Conservation (phyloP, 345 rosid genomes). For the Streptanthus diversifolius region DNA sequence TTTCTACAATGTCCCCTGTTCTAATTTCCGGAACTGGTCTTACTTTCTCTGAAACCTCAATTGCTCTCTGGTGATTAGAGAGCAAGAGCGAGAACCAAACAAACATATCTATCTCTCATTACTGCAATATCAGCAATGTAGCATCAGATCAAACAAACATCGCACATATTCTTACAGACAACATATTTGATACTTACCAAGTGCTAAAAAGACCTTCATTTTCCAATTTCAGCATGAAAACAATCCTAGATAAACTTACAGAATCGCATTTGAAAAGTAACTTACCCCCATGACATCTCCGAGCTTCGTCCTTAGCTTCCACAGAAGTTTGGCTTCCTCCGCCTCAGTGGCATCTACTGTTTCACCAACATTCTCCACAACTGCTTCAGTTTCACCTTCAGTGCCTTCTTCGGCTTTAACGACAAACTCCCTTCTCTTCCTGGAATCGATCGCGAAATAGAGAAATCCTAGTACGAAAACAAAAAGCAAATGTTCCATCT, state of each 20-base stretch:
- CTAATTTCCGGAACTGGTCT: slow-evolving; percentile 79
- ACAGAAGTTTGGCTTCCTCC: slow-evolving; percentile 42
- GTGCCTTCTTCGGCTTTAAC: slow-evolving; percentile 54
- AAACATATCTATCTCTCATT: not conserved
- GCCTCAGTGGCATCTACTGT: slow-evolving; percentile 29
- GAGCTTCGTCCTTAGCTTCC: slow-evolving; percentile 21
- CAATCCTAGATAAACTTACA: not conserved
- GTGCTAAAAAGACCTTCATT: not conserved
- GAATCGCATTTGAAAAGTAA: not conserved
- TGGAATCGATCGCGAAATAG: slow-evolving; percentile 24
- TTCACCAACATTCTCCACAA: slow-evolving; percentile 30
- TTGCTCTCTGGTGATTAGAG: slow-evolving; percentile 47
- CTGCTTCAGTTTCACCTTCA: slow-evolving; percentile 40
- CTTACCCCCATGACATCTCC: slow-evolving; percentile 33
- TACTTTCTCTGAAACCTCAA: slow-evolving; percentile 64
- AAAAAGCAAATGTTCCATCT: not conserved
- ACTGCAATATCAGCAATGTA: not conserved
- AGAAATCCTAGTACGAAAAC: slow-evolving; percentile 20
- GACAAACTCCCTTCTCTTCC: slow-evolving; percentile 41
- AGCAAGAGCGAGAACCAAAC: not conserved
- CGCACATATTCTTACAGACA: not conserved
- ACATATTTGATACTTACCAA: not conserved
- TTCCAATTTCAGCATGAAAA: not conserved
- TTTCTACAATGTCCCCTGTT: slow-evolving; percentile 75
- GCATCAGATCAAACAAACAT: not conserved